phyloP scores from a whole-genome alignment of 2,329 filamentous ascomycete genomes.

The Fusarium chuoi region DNA sequence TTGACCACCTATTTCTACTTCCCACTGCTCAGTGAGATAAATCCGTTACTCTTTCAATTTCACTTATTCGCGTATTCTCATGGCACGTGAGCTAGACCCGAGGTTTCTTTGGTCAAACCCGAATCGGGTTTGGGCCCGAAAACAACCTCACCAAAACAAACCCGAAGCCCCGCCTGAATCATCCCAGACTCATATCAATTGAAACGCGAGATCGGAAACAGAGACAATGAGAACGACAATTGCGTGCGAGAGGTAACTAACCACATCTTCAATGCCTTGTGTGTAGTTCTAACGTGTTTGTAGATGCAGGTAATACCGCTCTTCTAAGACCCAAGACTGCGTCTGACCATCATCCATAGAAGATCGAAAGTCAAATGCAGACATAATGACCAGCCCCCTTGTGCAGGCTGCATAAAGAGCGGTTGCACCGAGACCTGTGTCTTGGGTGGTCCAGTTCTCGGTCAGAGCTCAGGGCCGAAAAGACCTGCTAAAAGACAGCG shows the following conservation, averaged over 20 bases:
- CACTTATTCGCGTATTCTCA: neutral
- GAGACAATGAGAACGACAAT: conserved; percentile 38
- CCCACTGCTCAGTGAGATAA: too few species aligned
- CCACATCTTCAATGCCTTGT: accelerated
- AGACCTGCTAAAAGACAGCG: conserved; percentile 24
- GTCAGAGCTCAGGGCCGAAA: neutral
- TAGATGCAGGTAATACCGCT: conserved; percentile 38
- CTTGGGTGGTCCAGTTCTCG: conserved; percentile 27
- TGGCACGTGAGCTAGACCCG: conserved; percentile 2
- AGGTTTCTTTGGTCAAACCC: conserved; percentile 7
- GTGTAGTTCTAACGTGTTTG: neutral
- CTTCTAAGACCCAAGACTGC: neutral
- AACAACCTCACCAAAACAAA: neutral
- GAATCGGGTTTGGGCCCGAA: conserved; percentile 21
- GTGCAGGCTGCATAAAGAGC: conserved; percentile 38
- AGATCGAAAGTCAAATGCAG: conserved; percentile 43
- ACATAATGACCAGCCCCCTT: conserved; percentile 39
- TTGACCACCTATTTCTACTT: too few species aligned
- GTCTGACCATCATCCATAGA: conserved; percentile 12
- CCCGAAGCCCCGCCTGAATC: conserved; percentile 22
- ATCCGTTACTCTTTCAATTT: too few species aligned
- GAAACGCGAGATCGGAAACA: conserved; percentile 3
- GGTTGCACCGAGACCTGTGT: conserved; percentile 20
- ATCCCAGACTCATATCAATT: neutral
- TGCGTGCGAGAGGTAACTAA: conserved; percentile 36